Evolutionary conservation across 2,329 filamentous ascomycete species (phyloP).

Genomic region (Diplodia sapinea): DNA sequence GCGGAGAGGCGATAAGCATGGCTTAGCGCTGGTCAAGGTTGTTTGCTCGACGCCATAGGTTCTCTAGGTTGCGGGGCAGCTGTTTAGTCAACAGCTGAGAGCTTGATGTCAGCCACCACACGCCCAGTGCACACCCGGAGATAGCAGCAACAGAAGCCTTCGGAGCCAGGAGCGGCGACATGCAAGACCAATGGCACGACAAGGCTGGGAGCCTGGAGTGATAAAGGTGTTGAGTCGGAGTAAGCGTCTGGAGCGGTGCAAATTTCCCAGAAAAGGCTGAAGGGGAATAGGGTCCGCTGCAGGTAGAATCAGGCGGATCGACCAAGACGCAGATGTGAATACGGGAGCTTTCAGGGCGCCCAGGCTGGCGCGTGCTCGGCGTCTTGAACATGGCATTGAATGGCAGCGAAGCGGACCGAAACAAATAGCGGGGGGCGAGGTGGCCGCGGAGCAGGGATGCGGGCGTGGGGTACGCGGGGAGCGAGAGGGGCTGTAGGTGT

Average conservation of each 20-base stretch:
- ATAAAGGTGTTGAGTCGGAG: not conserved
- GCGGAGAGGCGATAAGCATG: not conserved
- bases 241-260: not conserved
- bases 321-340: not conserved
- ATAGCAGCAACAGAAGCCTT: not conserved
- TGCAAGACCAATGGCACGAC: not conserved
- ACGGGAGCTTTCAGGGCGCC: too few relatives aligned
- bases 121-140: not conserved
- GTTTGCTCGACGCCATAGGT: not conserved
- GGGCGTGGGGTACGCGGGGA: not conserved
- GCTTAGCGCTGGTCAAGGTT: not conserved
- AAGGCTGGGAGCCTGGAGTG: too few relatives aligned
- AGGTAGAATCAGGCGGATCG: not conserved
- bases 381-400: not conserved
- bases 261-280: not conserved
- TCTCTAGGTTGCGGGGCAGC: not conserved
- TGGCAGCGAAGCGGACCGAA: not conserved
- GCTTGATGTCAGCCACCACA: not conserved
- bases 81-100: slow-evolving; percentile 11
- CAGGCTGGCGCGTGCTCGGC: not conserved
- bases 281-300: not conserved
- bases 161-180: not conserved
- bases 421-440: not conserved
- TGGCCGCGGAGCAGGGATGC: not conserved
- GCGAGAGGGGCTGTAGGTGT: not conserved